A percentile compares a stretch with the other conserved stretches of the same genome.
These are phyloP conservation scores for Neodidymelliopsis sp. DNA, from an alignment of 2,329 filamentous ascomycete genomes.

Conservation along the genomic window DNA sequence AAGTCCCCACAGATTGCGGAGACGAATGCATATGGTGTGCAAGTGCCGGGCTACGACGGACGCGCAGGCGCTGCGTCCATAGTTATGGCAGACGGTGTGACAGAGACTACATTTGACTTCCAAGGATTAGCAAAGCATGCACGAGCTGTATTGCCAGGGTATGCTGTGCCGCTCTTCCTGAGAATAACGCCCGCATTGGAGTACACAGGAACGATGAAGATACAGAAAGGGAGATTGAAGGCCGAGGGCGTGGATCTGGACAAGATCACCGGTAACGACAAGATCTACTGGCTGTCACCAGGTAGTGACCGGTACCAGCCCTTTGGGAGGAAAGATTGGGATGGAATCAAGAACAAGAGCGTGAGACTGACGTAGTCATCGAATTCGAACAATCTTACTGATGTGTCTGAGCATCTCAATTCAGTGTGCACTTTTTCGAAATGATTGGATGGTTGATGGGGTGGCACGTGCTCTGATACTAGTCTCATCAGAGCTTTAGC, in stretches of 20 bases:
- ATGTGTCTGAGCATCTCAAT: too few species aligned
- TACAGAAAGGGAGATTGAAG: constrained; percentile 54
- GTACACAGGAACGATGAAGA: constrained; percentile 57
- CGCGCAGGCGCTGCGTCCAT: constrained; percentile 54
- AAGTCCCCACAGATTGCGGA: constrained; percentile 52
- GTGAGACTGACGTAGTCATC: constrained; percentile 30
- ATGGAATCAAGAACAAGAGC: constrained; percentile 40
- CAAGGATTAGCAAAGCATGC: constrained; percentile 50
- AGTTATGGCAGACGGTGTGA: constrained; percentile 46
- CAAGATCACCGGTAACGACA: constrained; percentile 48
- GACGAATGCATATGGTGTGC: constrained; percentile 55
- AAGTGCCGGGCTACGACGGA: constrained; percentile 55
- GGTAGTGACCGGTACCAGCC: constrained; percentile 46
- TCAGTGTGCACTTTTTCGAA: too few species aligned
- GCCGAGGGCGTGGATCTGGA: constrained; percentile 54
- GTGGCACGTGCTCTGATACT: background rate
- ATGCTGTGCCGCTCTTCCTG: constrained; percentile 56
- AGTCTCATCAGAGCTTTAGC: background rate
- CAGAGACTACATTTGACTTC: constrained; percentile 43
- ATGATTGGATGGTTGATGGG: background rate
- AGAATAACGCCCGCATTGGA: constrained; percentile 51
- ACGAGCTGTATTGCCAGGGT: constrained; percentile 50
- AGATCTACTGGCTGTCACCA: constrained; percentile 53
- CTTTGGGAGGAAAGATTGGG: constrained; percentile 50
- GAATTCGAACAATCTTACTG: background rate